phyloP scores from a whole-genome alignment of 306 rosid genomes.

The Urtica urens region DNA sequence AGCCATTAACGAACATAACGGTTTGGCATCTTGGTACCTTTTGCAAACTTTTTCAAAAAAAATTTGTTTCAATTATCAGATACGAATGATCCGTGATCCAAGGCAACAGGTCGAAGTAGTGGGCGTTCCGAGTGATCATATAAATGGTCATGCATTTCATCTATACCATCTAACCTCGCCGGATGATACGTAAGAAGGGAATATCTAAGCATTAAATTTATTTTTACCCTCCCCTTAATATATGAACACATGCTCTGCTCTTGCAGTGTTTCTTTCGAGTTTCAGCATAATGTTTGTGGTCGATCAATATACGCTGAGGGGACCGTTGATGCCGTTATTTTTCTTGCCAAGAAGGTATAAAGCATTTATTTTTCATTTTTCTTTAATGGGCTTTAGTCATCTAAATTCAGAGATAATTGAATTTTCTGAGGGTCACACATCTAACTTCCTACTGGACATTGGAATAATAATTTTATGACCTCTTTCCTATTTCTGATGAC shows the following conservation, averaged over 20 bases:
- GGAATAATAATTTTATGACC: not conserved
- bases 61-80: conserved; percentile 23
- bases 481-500: not conserved
- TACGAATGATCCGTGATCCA: conserved; percentile 78
- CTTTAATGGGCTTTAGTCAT: not conserved
- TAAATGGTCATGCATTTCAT: conserved; percentile 80
- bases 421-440: not conserved
- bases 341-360: conserved; percentile 75
- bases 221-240: not conserved
- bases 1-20: too few relatives aligned
- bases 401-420: not conserved
- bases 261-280: conserved; percentile 87
- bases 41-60: not conserved
- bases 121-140: conserved; percentile 87
- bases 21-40: not conserved
- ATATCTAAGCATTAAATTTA: conserved; percentile 5
- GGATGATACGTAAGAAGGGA: conserved; percentile 41
- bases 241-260: conserved; percentile 3
- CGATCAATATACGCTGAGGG: conserved; percentile 95
- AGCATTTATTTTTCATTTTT: not conserved
- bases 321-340: conserved; percentile 70
- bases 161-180: conserved; percentile 83
- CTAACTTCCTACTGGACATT: conserved; percentile 1
- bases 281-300: conserved; percentile 94
- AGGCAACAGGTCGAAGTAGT: conserved; percentile 65